phyloP scores from a whole-genome alignment of 225 moss, liverwort and hornwort genomes.

The Physcomitrium patens region DNA sequence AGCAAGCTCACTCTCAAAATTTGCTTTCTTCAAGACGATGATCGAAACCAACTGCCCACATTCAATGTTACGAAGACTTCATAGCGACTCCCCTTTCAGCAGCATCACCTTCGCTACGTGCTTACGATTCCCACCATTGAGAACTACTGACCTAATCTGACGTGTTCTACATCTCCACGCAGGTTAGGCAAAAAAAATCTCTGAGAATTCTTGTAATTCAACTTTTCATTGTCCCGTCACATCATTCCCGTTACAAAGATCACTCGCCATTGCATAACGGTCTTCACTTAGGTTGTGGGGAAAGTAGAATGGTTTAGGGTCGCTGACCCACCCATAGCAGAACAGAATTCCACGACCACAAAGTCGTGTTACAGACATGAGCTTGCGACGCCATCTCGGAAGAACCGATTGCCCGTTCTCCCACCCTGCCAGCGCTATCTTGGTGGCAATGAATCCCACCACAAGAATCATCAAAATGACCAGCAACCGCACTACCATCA shows the following conservation, averaged over 20 bases:
- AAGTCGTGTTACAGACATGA: slow-evolving; percentile 73
- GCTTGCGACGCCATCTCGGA: slow-evolving; percentile 70
- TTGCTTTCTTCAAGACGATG: neutral
- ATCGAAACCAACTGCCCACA: neutral
- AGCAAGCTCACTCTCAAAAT: neutral
- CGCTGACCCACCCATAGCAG: slow-evolving; percentile 75
- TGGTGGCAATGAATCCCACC: slow-evolving; percentile 66
- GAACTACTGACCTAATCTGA: too few species aligned
- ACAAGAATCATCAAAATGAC: slow-evolving; percentile 46
- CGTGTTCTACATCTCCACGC: too few species aligned
- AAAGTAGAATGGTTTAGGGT: neutral
- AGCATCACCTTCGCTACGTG: too few species aligned
- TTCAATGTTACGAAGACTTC: too few species aligned
- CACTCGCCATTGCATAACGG: too few species aligned
- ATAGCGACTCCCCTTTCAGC: too few species aligned
- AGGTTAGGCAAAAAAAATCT: too few species aligned
- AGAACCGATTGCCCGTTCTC: slow-evolving; percentile 47
- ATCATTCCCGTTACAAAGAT: too few species aligned
- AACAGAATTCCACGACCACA: slow-evolving; percentile 76
- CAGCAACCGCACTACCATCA: slow-evolving; percentile 64
- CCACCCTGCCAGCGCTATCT: slow-evolving; percentile 68
- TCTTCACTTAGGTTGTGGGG: too few species aligned
- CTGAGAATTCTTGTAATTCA: too few species aligned
- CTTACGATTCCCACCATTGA: too few species aligned
- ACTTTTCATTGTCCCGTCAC: too few species aligned